Base-by-base conservation (phyloP, 495 filamentous ascomycete genomes). In the Niebla homalea region DNA sequence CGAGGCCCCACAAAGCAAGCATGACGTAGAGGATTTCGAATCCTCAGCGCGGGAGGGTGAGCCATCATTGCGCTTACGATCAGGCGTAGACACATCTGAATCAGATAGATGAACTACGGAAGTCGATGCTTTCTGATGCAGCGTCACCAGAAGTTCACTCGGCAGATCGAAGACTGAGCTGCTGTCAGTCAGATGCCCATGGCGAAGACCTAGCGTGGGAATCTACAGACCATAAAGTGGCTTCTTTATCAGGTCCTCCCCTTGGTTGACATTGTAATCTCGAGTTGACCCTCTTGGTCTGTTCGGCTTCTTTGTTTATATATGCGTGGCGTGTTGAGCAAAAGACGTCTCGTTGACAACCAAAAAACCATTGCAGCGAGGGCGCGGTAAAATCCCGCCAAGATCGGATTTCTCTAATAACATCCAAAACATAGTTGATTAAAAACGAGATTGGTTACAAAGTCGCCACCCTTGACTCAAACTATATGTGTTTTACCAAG, bases 91-190 rank as follows among this genome's bases (percentile, higher is more conserved):
- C 29, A 11, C 29, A 8, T 32, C 29, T 45, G 64, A 58, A 21
- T 56, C 44, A 48, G 65, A 40, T 16, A 60, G 58, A 41, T 60
- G 55, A 45, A 70, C 64, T 43, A 63, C 56, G 36, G 60, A 61
- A 45, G 50, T 68, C 49, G 20, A 20, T 38, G 48, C 62, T 65
- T 83, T 87, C 46, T 74, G 67, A 19, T 71, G 64, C 49, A 98
- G 67, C 7, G 83, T 85, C 38, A 68, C 62, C 43, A 96, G 76
- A 53, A 96, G 73, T 61, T 87, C 81, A 49, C 70, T 63, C 10
- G 90, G 89, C 20, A 98, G 77, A 62, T 94, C 84, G 64, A 90
- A 98, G 40, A 94, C 85, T 89, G 57, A 36, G 19, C 16, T 20
- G 35, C 18, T 20, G 53, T 71, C 47, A 71, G 43, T 19, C 14